Base-by-base conservation (phyloP, 2,329 filamentous ascomycete species). In the Fusarium virguliforme region DNA sequence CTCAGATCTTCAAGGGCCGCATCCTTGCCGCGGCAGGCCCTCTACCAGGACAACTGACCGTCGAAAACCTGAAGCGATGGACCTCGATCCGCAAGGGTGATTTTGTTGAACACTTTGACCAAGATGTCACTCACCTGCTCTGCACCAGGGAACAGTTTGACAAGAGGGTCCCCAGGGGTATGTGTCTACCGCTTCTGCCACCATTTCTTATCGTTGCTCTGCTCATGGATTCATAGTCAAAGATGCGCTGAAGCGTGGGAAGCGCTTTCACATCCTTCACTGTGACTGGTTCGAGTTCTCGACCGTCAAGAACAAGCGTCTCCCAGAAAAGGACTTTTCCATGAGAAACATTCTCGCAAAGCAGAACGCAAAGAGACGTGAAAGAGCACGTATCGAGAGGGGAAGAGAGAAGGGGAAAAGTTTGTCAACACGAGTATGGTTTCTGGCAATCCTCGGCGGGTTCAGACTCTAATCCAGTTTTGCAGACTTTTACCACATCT, bases 51-150 rank as follows among this genome's bases (percentile, higher is more conserved):
- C 78, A 82, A 15, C 82, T 83, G 66, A 84, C 82, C 1, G 80
- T 85, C 3, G 83, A 87, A 1, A 87, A 92, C 43, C 85, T 96
- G 37, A 85, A 85, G 37, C 82, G 83, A 40, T 97, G 93, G 93
- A 85, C 93, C 9, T 82, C 83, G 4, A 76, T 83, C 4, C 88
- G 92, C 64, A 89, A 88, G 7, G 94, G 92, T 2, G 79, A 63
- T 1, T 91, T 90, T 76, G 80, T 82, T 0, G 77, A 82, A 1
- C 81, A 84, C 0, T 80, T 94, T 18, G 84, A 83, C 28, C 77
- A 83, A 0, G 74, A 82, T 0, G 88, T 91, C 9, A 97, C 94
- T 0, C 94, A 97, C 79, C 82, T 97, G 0, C 85, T 97, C 24
- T 88, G 89, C 60, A 89, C 88, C 0, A 83, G 86, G 55, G 85